phyloP scores from a whole-genome alignment of 176 grass and related monocot genomes.

The Avena insularis region DNA sequence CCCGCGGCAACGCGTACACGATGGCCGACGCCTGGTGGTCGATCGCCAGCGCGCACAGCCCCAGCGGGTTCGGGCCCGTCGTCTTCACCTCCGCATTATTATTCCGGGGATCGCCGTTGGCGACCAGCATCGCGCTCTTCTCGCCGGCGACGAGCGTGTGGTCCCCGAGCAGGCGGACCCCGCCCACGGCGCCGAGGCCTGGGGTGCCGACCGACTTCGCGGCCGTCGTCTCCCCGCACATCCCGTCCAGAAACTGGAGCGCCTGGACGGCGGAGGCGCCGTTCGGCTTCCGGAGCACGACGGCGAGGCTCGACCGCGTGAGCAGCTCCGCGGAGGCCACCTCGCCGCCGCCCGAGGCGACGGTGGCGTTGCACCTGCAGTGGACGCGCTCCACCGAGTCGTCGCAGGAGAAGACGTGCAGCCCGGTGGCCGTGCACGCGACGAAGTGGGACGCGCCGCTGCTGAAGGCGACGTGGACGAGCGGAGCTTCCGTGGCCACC shows the following conservation, averaged over 20 bases:
- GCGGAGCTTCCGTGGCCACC: neutral
- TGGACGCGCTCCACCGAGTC: slow-evolving; percentile 45
- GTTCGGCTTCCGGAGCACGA: neutral
- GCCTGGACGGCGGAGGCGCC: neutral
- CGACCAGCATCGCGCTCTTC: slow-evolving; percentile 36
- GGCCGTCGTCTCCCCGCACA: neutral
- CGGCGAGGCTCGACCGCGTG: slow-evolving; percentile 11
- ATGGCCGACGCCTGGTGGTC: slow-evolving; percentile 24
- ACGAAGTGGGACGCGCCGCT: slow-evolving; percentile 64
- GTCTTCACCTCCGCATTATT: slow-evolving; percentile 36
- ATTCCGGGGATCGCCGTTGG: neutral
- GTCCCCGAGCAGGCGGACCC: slow-evolving; percentile 51
- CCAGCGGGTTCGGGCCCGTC: slow-evolving; percentile 68
- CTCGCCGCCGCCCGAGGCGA: slow-evolving; percentile 17
- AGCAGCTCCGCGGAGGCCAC: slow-evolving; percentile 35
- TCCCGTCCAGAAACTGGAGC: neutral
- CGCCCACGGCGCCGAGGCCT: slow-evolving; percentile 37
- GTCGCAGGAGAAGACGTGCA: slow-evolving; percentile 63
- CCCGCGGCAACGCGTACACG: slow-evolving; percentile 55
- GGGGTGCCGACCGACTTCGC: neutral
- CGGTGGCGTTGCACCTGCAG: slow-evolving; percentile 18
- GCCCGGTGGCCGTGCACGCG: slow-evolving; percentile 45
- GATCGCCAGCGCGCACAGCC: slow-evolving; percentile 62
- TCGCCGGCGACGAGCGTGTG: slow-evolving; percentile 56
- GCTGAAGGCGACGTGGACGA: slow-evolving; percentile 72